phyloP scores from a whole-genome alignment of 306 rosid genomes.

The Pueraria montana region DNA sequence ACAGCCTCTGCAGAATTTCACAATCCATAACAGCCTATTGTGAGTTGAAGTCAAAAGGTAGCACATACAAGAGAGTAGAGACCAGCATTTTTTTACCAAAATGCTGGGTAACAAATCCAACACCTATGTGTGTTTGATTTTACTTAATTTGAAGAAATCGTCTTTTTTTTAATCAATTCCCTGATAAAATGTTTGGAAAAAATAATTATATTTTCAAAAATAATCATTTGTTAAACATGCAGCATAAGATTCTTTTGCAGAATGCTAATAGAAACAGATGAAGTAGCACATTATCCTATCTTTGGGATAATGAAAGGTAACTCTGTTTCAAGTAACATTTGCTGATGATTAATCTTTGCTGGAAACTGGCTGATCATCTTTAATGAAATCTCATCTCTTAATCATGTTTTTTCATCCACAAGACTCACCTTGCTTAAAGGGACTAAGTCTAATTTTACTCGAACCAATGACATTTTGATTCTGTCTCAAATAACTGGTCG shows the following conservation, averaged over 20 bases:
- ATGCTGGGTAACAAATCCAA: not conserved
- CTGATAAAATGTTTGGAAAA: not conserved
- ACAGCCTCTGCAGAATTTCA: conserved; percentile 7
- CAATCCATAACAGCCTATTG: not conserved
- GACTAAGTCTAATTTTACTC: too few species aligned
- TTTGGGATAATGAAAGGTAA: not conserved
- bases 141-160: not conserved
- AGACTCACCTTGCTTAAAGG: too few species aligned
- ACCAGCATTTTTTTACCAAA: conserved; percentile 4
- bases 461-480: too few species aligned
- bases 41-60: not conserved
- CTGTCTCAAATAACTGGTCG: not conserved
- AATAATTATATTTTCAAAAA: too few species aligned
- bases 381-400: too few species aligned
- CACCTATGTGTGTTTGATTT: not conserved
- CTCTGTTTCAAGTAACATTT: not conserved
- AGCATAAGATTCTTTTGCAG: not conserved
- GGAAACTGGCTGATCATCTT: too few species aligned
- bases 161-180: not conserved
- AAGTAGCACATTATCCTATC: not conserved
- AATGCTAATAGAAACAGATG: not conserved
- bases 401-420: too few species aligned
- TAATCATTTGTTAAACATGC: not conserved
- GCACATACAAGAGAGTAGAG: not conserved
- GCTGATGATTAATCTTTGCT: too few species aligned